Base-by-base conservation (phyloP, 345 rosid genomes). In the Sisymbrium altissimum region DNA sequence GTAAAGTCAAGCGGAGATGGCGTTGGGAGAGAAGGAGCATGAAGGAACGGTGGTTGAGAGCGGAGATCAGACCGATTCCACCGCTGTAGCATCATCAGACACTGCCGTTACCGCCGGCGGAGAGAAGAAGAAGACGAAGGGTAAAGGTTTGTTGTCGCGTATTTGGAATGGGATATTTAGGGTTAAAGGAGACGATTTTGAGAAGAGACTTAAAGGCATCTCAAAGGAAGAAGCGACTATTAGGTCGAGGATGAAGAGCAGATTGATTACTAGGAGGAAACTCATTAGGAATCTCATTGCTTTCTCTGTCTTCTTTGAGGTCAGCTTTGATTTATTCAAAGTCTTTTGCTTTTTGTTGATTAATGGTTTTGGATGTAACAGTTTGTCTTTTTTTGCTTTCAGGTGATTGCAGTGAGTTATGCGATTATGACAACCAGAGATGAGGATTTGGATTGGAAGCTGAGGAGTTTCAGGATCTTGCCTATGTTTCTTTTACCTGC, bases 231-330 rank as follows among this genome's bases (percentile, higher is more conserved):
- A 91, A 81, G 84, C 88, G 6, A 52, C 72, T 5, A 83, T 91
- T 62, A 81, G 89, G 33, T 71, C 84, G 3, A 78, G 90, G 67
- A 79, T 94, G 77, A 83, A 86, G 65, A 73, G 81, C 59, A 76
- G 97, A 77, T 84, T 93, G 46, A 80, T 64, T 4, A 71, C 90
- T 0, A 81, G 91, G 88, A 84, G 87, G 81, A 84, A 81, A 44
- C 67, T 82, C 71, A 78, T 70, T 49, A 68, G 93, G 45, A 80
- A 87, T 73, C 84, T 91, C 79, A 80, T 94, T 62, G 25, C 78
- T 25, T 85, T 91, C 89, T 83, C 89, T 30, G 69, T 91, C 72
- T 39, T 91, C 75, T 82, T 91, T 52, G 98, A 94, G 97, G 98
- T 75, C 8, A 12, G 19, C 3, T 39, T 13, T 17, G 18, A 1